phyloP scores from a whole-genome alignment of 2,329 filamentous ascomycete species.

The Fusarium sp. region DNA sequence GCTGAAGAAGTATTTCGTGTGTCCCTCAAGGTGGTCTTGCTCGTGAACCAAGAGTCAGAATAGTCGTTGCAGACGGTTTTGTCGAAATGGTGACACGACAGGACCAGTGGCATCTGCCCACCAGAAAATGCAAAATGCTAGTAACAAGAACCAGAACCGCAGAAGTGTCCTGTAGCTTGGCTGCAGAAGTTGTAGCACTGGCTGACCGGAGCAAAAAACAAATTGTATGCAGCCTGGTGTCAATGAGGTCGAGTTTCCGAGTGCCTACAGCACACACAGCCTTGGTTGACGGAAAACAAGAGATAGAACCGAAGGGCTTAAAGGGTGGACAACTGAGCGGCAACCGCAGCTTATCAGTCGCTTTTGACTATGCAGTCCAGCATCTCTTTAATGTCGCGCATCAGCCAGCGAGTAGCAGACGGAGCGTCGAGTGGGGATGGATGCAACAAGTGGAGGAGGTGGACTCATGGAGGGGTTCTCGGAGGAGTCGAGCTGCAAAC shows the following conservation, averaged over 20 bases:
- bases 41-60: slow-evolving; percentile 28
- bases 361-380: slow-evolving; percentile 39
- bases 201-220: slow-evolving; percentile 21
- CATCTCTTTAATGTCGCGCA: slow-evolving; percentile 43
- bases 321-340: slow-evolving; percentile 42
- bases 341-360: slow-evolving; percentile 47
- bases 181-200: slow-evolving; percentile 28
- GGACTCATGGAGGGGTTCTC: slow-evolving; percentile 42
- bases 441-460: slow-evolving; percentile 42
- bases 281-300: slow-evolving; percentile 36
- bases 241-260: slow-evolving; percentile 23
- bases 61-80: slow-evolving; percentile 29
- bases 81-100: slow-evolving; percentile 41
- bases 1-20: slow-evolving; percentile 38
- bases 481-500: slow-evolving; percentile 39
- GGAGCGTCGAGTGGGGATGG: slow-evolving; percentile 36
- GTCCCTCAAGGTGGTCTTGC: slow-evolving; percentile 35
- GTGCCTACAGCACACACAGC: slow-evolving; percentile 31
- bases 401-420: slow-evolving; percentile 40
- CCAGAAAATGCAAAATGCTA: slow-evolving; percentile 11
- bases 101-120: slow-evolving; percentile 25
- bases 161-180: slow-evolving; percentile 18
- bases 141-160: slow-evolving; percentile 10
- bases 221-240: slow-evolving; percentile 26
- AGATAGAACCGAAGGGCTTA: slow-evolving; percentile 40